Evolutionary conservation across 192 early-diverging fungal genomes (phyloP).

Genomic region (Allomyces javanicus): DNA sequence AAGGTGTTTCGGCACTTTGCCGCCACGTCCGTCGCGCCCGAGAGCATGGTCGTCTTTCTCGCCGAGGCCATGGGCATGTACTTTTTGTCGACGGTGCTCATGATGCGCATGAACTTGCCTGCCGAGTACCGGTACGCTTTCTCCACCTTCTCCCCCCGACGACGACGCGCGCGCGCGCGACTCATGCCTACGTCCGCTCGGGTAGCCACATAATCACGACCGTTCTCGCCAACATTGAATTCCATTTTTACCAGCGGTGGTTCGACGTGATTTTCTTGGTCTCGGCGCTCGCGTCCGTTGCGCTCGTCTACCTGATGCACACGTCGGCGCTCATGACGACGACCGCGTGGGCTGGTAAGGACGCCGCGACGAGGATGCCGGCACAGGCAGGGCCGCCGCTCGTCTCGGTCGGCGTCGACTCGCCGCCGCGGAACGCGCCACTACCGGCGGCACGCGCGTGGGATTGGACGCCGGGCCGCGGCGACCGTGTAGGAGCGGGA

Average conservation of each 20-base stretch:
- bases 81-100: constrained; percentile 71
- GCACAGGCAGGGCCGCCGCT: no score
- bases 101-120: constrained; percentile 79
- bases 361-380: no score
- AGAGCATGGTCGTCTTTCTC: constrained; percentile 54
- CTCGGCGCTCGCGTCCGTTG: constrained; percentile 46
- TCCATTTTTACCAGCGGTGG: constrained; percentile 84
- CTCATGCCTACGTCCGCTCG: background rate
- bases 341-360: no score
- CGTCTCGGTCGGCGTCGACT: no score
- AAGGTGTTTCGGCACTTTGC: constrained; percentile 55
- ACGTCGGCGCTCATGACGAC: background rate
- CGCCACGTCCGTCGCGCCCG: constrained; percentile 43
- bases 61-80: constrained; percentile 86
- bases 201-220: constrained; percentile 45
- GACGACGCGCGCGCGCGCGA: background rate
- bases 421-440: no score
- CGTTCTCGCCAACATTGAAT: constrained; percentile 60
- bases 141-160: background rate
- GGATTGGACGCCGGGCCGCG: no score
- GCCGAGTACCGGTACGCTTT: constrained; percentile 43
- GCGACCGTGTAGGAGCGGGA: no score
- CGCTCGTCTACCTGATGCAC: constrained; percentile 51
- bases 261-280: constrained; percentile 82
- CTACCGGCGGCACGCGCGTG: no score